Evolutionary conservation across 306 rosid species (phyloP).

Genomic region (Rosa persica): DNA sequence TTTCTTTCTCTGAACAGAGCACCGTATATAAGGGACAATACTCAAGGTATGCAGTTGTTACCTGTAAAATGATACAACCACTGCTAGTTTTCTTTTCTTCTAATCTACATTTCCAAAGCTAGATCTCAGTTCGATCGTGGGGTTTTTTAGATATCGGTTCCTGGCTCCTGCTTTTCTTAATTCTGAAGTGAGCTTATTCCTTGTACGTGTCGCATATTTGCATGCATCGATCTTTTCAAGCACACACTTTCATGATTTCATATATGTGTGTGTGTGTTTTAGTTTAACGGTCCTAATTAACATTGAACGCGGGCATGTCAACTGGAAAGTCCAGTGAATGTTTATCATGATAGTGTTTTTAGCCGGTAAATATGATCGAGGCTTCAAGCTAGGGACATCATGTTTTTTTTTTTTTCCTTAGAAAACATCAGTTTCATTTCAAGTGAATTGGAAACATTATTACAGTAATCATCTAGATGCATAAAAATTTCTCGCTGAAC

Average conservation of each 20-base stretch:
- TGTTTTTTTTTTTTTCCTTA: not conserved
- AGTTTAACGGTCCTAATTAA: not conserved
- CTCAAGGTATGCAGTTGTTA: conserved; percentile 15
- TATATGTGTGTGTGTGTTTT: not conserved
- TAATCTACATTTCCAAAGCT: not conserved
- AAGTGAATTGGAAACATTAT: not conserved
- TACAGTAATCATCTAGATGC: not conserved
- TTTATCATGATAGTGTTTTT: not conserved
- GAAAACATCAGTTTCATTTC: not conserved
- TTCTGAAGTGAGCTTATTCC: not conserved
- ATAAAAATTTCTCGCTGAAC: not conserved
- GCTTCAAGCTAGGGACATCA: not conserved
- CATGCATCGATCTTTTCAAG: not conserved
- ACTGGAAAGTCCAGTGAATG: not conserved
- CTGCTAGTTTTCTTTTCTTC: not conserved
- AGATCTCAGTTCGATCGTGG: not conserved
- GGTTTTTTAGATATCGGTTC: not conserved
- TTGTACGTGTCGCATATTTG: not conserved
- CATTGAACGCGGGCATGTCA: not conserved
- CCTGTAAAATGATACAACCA: not conserved
- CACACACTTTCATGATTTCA: not conserved
- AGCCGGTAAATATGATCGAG: not conserved
- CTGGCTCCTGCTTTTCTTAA: not conserved
- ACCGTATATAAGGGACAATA: not conserved
- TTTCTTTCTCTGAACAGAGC: not conserved